These are phyloP conservation scores for Venturia aucupariae DNA, from an alignment of 2,329 filamentous ascomycete species.

Conservation along the genomic window DNA sequence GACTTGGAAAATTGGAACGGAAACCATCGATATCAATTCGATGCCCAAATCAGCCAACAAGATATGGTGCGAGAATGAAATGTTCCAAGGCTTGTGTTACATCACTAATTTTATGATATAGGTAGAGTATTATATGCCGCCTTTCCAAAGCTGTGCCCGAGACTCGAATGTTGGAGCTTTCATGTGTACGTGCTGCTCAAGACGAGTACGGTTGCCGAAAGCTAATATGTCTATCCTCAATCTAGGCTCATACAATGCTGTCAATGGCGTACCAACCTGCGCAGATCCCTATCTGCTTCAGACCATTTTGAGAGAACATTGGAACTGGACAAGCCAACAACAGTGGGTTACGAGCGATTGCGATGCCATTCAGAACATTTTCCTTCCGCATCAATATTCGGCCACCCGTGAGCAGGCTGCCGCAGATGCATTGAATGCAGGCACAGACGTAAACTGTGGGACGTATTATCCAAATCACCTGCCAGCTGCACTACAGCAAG, in stretches of 20 bases:
- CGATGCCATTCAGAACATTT: constrained; percentile 52
- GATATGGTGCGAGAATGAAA: constrained; percentile 46
- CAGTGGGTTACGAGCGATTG: constrained; percentile 60
- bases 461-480: constrained; percentile 39
- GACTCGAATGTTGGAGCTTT: constrained; percentile 36
- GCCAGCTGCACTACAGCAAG: constrained; percentile 33
- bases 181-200: constrained; percentile 32
- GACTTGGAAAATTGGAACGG: constrained; percentile 25
- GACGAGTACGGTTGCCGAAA: too few species aligned
- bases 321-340: constrained; percentile 52
- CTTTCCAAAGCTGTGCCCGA: constrained; percentile 46
- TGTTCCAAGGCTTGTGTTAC: too few species aligned
- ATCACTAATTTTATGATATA: too few species aligned
- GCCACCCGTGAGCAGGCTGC: constrained; percentile 37
- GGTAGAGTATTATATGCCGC: constrained; percentile 50
- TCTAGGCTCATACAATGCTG: constrained; percentile 40
- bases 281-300: constrained; percentile 54
- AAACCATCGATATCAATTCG: constrained; percentile 38
- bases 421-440: constrained; percentile 41
- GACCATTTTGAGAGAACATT: constrained; percentile 54
- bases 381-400: constrained; percentile 37
- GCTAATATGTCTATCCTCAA: too few species aligned
- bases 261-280: constrained; percentile 59
- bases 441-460: constrained; percentile 46
- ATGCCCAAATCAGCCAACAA: constrained; percentile 49